Evolutionary conservation across 345 rosid genomes (phyloP).

Genomic region (Kandelia obovata): DNA sequence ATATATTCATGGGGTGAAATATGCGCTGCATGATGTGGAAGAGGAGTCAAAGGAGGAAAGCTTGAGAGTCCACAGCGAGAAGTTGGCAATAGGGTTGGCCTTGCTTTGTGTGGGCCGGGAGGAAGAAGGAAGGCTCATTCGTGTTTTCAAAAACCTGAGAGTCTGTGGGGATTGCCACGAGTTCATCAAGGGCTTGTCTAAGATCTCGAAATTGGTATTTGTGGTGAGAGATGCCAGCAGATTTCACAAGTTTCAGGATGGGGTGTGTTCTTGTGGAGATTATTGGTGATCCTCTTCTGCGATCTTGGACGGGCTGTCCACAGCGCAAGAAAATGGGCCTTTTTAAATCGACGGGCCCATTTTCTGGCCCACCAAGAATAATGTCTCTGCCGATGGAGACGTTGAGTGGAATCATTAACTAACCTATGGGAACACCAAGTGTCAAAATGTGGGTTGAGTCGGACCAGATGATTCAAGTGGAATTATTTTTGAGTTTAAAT

Average conservation of each 20-base stretch:
- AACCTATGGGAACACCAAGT: too few species aligned
- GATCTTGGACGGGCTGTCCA: too few species aligned
- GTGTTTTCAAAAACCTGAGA: conserved; percentile 80
- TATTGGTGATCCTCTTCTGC: conserved; percentile 40
- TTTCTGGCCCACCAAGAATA: too few species aligned
- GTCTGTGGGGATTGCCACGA: conserved; percentile 82
- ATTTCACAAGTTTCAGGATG: conserved; percentile 74
- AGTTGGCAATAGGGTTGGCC: conserved; percentile 78
- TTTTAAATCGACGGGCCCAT: too few species aligned
- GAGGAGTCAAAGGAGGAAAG: conserved; percentile 74
- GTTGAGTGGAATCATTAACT: too few species aligned
- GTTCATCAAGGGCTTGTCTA: conserved; percentile 68
- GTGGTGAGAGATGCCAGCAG: conserved; percentile 80
- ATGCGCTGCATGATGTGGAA: conserved; percentile 64
- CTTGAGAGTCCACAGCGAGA: conserved; percentile 81
- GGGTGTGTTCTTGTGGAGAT: conserved; percentile 62
- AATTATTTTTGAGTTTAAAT: too few species aligned
- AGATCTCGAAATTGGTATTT: conserved; percentile 41
- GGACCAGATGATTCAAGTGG: too few species aligned
- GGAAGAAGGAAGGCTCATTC: conserved; percentile 35
- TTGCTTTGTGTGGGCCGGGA: conserved; percentile 40
- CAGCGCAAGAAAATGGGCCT: too few species aligned
- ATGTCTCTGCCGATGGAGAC: too few species aligned
- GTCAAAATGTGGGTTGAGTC: too few species aligned
- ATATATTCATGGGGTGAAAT: conserved; percentile 44